These are phyloP conservation scores for Houttuynia cordata DNA, from an alignment of 164 flowering plant genomes.

Conservation along the genomic window DNA sequence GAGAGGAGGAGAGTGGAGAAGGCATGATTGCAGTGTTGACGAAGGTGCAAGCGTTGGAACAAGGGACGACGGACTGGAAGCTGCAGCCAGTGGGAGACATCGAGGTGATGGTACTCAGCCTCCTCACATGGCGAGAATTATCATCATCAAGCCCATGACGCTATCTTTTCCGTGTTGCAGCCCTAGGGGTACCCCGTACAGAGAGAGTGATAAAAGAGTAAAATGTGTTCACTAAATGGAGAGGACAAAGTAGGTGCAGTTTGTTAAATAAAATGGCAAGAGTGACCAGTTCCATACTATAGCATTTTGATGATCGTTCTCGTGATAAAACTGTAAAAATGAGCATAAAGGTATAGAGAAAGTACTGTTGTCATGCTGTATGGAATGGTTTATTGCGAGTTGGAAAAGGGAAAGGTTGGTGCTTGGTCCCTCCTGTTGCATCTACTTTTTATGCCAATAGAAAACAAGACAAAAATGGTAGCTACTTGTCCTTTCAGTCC, in stretches of 20 bases:
- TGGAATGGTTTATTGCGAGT: no score
- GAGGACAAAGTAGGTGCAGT: no score
- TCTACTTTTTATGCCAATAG: neutral
- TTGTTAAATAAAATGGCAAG: no score
- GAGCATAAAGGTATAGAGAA: no score
- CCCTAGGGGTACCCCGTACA: conserved; percentile 1
- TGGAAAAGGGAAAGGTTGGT: neutral
- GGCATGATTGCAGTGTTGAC: conserved; percentile 8
- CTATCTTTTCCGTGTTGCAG: conserved; percentile 11
- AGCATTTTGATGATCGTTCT: no score
- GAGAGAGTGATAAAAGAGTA: no score
- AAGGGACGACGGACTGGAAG: conserved; percentile 5
- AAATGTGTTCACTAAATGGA: no score
- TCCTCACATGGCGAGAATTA: conserved; percentile 11
- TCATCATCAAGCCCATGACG: conserved; percentile 15
- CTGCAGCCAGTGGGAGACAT: conserved; percentile 5
- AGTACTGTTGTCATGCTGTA: no score
- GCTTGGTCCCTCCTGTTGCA: neutral
- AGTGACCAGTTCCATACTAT: no score
- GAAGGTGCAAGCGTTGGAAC: conserved; percentile 4
- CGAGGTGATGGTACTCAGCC: neutral
- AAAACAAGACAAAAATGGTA: neutral
- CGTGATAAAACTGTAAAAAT: no score
- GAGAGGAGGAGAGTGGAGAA: conserved; percentile 1
- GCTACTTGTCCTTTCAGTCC: neutral